These are phyloP conservation scores for Hemileccinum rubropunctum DNA, from an alignment of 768 basidiomycete genomes.

Conservation along the genomic window DNA sequence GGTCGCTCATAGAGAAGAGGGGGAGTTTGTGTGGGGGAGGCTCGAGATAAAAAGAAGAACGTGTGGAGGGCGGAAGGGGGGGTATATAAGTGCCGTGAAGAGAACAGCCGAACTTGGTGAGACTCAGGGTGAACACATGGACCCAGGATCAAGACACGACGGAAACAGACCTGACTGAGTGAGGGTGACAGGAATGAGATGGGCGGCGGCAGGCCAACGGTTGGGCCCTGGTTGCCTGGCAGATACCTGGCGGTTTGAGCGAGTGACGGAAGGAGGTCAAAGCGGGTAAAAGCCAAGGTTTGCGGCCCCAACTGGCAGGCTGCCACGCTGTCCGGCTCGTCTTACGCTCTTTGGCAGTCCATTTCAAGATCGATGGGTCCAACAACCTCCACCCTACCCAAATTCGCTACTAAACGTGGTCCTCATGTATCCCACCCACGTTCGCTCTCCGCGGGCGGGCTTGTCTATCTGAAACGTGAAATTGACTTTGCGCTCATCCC, in stretches of 20 bases:
- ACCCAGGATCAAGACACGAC: slow-evolving; percentile 20
- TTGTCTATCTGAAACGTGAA: slow-evolving; percentile 7
- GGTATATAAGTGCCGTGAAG: slow-evolving; percentile 32
- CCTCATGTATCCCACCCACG: slow-evolving; percentile 8
- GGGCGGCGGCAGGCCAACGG: neutral
- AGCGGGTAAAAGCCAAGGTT: slow-evolving; percentile 19
- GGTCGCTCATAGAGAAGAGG: no score
- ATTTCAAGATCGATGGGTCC: slow-evolving; percentile 12
- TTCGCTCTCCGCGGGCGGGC: slow-evolving; percentile 9
- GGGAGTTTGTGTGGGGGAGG: slow-evolving; percentile 18
- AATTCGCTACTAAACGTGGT: slow-evolving; percentile 18
- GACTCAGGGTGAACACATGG: slow-evolving; percentile 36
- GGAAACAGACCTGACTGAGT: slow-evolving; percentile 22
- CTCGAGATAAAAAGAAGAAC: slow-evolving; percentile 14
- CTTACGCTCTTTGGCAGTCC: slow-evolving; percentile 25
- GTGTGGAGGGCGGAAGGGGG: slow-evolving; percentile 13
- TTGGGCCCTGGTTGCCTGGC: slow-evolving; percentile 29
- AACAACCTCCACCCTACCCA: slow-evolving; percentile 1
- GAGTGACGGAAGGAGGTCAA: slow-evolving; percentile 23
- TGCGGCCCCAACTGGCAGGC: slow-evolving; percentile 21
- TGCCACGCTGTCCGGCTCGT: slow-evolving; percentile 31
- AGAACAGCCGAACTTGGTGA: slow-evolving; percentile 21
- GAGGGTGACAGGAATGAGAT: no score
- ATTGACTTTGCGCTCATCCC: slow-evolving; percentile 3
- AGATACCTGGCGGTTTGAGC: slow-evolving; percentile 24